Conservation (phyloP, 192 early-diverging fungal genomes). For the Entomortierella lignicola region DNA sequence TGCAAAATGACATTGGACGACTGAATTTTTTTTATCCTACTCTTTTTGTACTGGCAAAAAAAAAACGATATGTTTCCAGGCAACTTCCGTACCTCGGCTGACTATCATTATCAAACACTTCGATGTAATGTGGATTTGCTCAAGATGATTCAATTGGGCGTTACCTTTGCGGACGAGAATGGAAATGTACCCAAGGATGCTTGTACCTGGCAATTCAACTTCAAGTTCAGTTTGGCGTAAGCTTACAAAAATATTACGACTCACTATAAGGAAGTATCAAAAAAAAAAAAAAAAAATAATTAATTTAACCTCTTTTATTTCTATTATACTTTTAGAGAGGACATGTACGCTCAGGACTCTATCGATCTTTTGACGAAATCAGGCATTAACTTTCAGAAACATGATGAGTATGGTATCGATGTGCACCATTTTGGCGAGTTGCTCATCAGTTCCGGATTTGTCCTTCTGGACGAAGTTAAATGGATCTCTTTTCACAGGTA, state of each 20-base stretch:
- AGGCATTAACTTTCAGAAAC: conserved; percentile 97
- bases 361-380: conserved; percentile 97
- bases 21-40: neutral
- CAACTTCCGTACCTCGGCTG: conserved; percentile 92
- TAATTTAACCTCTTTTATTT: neutral
- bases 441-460: conserved; percentile 96
- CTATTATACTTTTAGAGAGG: conserved; percentile 65
- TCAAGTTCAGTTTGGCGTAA: conserved; percentile 92
- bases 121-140: conserved; percentile 98
- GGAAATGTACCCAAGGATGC: conserved; percentile 88
- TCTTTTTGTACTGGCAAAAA: too few species aligned
- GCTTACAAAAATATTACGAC: neutral
- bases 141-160: conserved; percentile 98
- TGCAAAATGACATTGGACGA: neutral
- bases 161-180: conserved; percentile 89
- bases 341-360: conserved; percentile 99
- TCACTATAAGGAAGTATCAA: neutral
- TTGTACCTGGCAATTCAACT: conserved; percentile 99
- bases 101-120: conserved; percentile 98
- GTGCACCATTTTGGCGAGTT: conserved; percentile 97
- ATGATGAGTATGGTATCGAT: conserved; percentile 97
- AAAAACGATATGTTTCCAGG: conserved; percentile 39
- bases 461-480: conserved; percentile 92
- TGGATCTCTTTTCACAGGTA: conserved; percentile 99
- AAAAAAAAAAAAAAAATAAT: neutral